phyloP scores from a whole-genome alignment of 306 rosid genomes.

The Inga laurina region DNA sequence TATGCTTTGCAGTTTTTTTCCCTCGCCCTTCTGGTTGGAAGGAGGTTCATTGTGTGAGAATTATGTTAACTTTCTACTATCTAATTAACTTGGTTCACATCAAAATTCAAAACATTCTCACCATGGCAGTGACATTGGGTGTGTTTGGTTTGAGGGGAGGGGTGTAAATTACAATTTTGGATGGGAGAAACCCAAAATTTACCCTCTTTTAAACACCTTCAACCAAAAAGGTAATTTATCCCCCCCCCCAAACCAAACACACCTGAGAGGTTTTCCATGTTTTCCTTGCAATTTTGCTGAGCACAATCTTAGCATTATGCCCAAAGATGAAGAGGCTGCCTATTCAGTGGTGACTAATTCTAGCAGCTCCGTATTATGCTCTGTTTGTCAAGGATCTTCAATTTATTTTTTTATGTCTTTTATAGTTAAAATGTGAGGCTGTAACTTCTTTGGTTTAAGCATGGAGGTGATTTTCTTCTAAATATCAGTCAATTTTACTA shows the following conservation, averaged over 20 bases:
- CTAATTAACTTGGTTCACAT: neutral
- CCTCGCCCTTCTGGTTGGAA: neutral
- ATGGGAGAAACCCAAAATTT: too few relatives aligned
- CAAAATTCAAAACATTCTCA: neutral
- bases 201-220: too few relatives aligned
- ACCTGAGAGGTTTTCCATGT: neutral
- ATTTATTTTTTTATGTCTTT: neutral
- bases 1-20: neutral
- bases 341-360: neutral
- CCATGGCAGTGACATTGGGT: neutral
- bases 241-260: too few relatives aligned
- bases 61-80: neutral
- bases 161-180: too few relatives aligned
- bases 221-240: too few relatives aligned
- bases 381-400: neutral
- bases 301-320: neutral
- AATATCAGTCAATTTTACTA: neutral
- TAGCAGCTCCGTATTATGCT: neutral
- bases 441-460: neutral
- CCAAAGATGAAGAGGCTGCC: neutral
- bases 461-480: slow-evolving; percentile 1
- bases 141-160: too few relatives aligned
- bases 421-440: neutral
- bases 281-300: neutral
- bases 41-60: neutral